Evolutionary conservation across 495 filamentous ascomycete genomes (phyloP).

Genomic region (Talaromyces wortmannii): DNA sequence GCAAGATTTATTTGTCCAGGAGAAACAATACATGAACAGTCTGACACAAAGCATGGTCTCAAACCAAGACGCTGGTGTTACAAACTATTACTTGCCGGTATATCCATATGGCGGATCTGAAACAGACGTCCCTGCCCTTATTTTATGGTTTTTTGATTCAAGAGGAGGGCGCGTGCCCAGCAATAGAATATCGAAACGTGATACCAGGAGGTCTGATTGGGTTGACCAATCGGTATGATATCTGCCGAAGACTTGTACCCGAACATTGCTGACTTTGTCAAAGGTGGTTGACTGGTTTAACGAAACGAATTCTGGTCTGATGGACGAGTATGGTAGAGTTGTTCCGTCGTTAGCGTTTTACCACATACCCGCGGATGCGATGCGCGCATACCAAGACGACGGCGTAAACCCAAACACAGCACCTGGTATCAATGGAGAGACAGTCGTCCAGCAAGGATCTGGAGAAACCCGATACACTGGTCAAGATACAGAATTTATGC

Average conservation of each 20-base stretch:
- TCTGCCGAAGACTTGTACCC: slow-evolving; percentile 44
- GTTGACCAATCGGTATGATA: slow-evolving; percentile 24
- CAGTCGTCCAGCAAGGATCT: slow-evolving; percentile 47
- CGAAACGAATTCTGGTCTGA: slow-evolving; percentile 35
- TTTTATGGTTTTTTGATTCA: slow-evolving; percentile 76
- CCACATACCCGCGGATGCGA: slow-evolving; percentile 61
- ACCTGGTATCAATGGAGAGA: slow-evolving; percentile 64
- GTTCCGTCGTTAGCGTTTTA: slow-evolving; percentile 67
- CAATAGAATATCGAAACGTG: too few species aligned
- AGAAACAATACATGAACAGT: slow-evolving; percentile 44
- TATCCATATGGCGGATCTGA: slow-evolving; percentile 20
- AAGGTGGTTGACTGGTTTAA: slow-evolving; percentile 57
- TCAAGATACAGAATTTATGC: slow-evolving; percentile 60
- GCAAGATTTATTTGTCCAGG: slow-evolving; percentile 43
- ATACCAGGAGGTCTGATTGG: slow-evolving; percentile 17
- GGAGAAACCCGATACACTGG: slow-evolving; percentile 30
- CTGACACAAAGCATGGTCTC: slow-evolving; percentile 45
- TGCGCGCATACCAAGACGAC: slow-evolving; percentile 33
- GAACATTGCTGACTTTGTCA: slow-evolving; percentile 22
- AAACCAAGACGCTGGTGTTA: slow-evolving; percentile 44
- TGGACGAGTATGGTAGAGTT: slow-evolving; percentile 21
- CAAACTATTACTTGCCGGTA: slow-evolving; percentile 62
- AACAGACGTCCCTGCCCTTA: slow-evolving; percentile 30
- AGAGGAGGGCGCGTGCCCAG: slow-evolving; percentile 34
- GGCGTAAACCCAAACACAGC: slow-evolving; percentile 30